phyloP scores from a whole-genome alignment of 257 asterid genomes.

The Plantago elongata region DNA sequence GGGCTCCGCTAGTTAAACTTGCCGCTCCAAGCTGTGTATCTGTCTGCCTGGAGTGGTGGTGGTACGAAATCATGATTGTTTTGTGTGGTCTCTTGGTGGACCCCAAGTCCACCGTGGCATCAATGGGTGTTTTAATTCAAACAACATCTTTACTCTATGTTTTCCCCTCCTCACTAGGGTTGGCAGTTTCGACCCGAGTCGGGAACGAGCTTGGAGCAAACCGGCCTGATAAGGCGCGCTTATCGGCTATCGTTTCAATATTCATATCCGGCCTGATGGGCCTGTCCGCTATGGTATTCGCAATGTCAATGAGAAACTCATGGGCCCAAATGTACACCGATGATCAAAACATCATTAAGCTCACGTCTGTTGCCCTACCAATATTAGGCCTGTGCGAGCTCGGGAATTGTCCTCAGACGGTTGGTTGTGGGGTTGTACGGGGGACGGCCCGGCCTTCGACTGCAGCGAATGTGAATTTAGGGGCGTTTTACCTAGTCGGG shows the following conservation, averaged over 20 bases:
- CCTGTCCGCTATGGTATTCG: conserved; percentile 49
- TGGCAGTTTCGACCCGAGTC: conserved; percentile 78
- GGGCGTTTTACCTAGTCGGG: conserved; percentile 78
- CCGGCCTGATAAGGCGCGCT: conserved; percentile 55
- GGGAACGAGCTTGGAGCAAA: conserved; percentile 83
- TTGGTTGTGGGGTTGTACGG: conserved; percentile 77
- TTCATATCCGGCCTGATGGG: conserved; percentile 55
- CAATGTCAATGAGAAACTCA: conserved; percentile 27
- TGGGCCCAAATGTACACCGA: conserved; percentile 73
- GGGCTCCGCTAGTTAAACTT: conserved; percentile 66
- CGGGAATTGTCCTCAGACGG: conserved; percentile 87
- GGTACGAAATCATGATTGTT: conserved; percentile 85
- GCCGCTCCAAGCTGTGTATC: conserved; percentile 86
- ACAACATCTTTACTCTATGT: conserved; percentile 70
- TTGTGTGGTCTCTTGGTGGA: conserved; percentile 67
- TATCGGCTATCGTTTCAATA: conserved; percentile 38
- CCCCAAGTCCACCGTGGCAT: conserved; percentile 76
- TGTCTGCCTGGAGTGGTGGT: conserved; percentile 92
- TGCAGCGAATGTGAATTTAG: conserved; percentile 77
- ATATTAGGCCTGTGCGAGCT: conserved; percentile 79
- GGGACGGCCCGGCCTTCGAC: conserved; percentile 76
- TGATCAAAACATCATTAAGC: conserved; percentile 38
- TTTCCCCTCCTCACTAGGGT: conserved; percentile 59
- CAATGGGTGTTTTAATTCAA: conserved; percentile 73
- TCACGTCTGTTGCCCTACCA: conserved; percentile 67